Base-by-base conservation (phyloP, 139 green algal species). In the Microglena sp. region DNA sequence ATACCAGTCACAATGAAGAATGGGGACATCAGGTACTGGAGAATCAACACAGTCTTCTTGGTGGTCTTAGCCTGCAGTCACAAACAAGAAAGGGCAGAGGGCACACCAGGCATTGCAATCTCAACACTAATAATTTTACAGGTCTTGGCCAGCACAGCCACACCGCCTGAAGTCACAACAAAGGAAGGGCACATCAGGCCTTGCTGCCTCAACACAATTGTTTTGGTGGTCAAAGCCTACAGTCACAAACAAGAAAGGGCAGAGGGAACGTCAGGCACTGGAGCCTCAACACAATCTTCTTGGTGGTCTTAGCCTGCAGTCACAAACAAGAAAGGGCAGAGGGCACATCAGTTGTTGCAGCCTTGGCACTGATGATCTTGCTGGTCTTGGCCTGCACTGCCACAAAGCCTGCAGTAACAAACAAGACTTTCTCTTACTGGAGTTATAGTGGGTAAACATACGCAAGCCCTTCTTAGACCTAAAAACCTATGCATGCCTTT, bases 141-240 rank as follows among this genome's bases (percentile, higher is more conserved):
- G 40, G 40, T 50, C 18, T 50, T 50, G 40, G 40, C 40, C 40
- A 24, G 40, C 40, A 92, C 92, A 87, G 93, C 84, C 58, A 78
- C 21, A 28, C 83, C 98, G 40, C 18, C 15, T 50, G 40, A 24
- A 18, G 11, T 11, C 18, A 18, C 18, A 18, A 24, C 40, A 24
- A 18, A 24, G 40, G 11, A 18, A 24, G 40, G 15, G 40, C 18
- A 18, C 18, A 18, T 50, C 15, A 24, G 40, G 11, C 15, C 40
- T 11, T 50, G 40, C 40, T 24, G 11, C 15, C 40, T 98, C 40
- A 50, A 18, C 40, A 50, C 40, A 18, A 83, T 99, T 99, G 89
- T 98, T 98, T 40, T 50, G 40, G 40, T 50, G 40, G 40, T 50
- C 40, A 24, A 24, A 18, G 40, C 40, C 40, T 50, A 18, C 18